These are phyloP conservation scores for Geotrichum carabidarum DNA, from an alignment of 1,139 yeast genomes.

Conservation along the genomic window DNA sequence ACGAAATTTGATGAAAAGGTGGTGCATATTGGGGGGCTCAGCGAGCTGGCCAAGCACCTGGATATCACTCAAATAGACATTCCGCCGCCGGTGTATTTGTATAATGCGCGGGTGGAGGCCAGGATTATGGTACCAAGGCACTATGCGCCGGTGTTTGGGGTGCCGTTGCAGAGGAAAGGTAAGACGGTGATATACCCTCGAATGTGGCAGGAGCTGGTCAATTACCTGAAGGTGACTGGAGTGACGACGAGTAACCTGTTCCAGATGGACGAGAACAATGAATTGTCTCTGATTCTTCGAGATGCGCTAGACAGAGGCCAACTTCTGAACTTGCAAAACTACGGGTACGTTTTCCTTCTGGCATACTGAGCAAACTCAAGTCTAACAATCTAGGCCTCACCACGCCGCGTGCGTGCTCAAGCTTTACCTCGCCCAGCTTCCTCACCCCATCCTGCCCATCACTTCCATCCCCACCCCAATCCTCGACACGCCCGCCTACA, in stretches of 20 bases:
- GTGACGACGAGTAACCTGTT: slow-evolving; percentile 20
- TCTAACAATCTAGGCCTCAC: slow-evolving; percentile 24
- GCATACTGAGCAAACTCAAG: too few species aligned
- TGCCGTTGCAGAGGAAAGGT: slow-evolving; percentile 26
- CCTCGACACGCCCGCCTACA: slow-evolving; percentile 7
- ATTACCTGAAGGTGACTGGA: slow-evolving; percentile 26
- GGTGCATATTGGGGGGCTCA: slow-evolving; percentile 51
- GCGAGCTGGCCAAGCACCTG: slow-evolving; percentile 57
- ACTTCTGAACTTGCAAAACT: slow-evolving; percentile 35
- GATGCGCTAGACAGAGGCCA: slow-evolving; percentile 41
- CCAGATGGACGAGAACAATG: slow-evolving; percentile 22
- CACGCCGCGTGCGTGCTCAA: slow-evolving; percentile 13
- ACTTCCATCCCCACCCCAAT: slow-evolving; percentile 12
- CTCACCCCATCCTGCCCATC: slow-evolving; percentile 15
- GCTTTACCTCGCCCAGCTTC: slow-evolving; percentile 16
- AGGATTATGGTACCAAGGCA: slow-evolving; percentile 37
- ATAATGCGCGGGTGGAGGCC: slow-evolving; percentile 40
- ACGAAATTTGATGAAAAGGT: slow-evolving; percentile 43
- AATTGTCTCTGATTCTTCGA: slow-evolving; percentile 31
- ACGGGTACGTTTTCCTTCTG: slow-evolving; percentile 17
- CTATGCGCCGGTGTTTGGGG: slow-evolving; percentile 35
- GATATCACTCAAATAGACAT: slow-evolving; percentile 75
- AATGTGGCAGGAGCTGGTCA: slow-evolving; percentile 33
- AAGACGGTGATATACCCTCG: slow-evolving; percentile 24
- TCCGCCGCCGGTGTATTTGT: slow-evolving; percentile 64